Base-by-base conservation (phyloP, 2,329 filamentous ascomycete species). In the Fusarium algeriense region DNA sequence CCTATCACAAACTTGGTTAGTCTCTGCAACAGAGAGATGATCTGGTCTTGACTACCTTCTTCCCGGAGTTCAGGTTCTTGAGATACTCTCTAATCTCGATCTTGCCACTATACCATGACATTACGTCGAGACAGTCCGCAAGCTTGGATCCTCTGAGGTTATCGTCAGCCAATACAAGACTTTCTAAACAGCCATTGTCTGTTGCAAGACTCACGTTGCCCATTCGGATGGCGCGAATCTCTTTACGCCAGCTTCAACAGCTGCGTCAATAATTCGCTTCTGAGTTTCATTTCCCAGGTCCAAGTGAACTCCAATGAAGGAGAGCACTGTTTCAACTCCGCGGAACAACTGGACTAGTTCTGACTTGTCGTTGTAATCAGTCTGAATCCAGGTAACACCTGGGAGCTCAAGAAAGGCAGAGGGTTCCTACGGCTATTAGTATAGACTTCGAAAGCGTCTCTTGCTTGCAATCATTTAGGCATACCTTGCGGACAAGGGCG, bases 21-120 rank as follows among this genome's bases (percentile, higher is more conserved):
- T 0, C 6, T 0, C 2, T 8, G 2, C 2, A 3, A 1, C 7
- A 2, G 5, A 6, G 5, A 32, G 1, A 5, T 1, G 1, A 1
- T 7, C 1, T 3, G 0, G 3, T 5, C 0, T 7, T 14, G 0
- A 1, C 1, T 20, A 41, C 63, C 34, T 60, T 45, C 13, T 20
- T n/a, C 1, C 52, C 20, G 2, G 34, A 30, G n/a, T 66, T 66
- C 2, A 66, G 1, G 1, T 1, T 35, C 11, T 60, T 55, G 5
- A 66, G 11, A 2, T 66, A 66, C 0, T 46, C 32, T 6, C 23
- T 30, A 2, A 66, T 46, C 19, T 66, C 61, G 9, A 66, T 11
- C 7, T 66, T 66, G 3, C 60, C 60, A 1, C 38, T 52, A 2
- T 60, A 66, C 63, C 63, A 66, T 9, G 61, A 52, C 38, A 66